phyloP scores from a whole-genome alignment of 2,329 filamentous ascomycete species.

The Alternaria rosae region DNA sequence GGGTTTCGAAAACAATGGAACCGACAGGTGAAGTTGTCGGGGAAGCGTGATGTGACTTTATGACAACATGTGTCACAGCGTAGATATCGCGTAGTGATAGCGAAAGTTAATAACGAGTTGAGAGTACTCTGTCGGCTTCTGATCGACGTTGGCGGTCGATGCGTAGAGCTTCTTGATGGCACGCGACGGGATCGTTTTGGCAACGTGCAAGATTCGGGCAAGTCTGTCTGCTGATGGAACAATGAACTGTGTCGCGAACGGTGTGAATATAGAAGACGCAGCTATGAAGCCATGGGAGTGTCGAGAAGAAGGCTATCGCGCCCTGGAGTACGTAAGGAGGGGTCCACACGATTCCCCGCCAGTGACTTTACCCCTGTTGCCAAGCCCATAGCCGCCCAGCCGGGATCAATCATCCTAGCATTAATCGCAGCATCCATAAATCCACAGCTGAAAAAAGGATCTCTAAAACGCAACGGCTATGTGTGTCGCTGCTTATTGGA shows the following conservation, averaged over 20 bases:
- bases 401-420: not conserved
- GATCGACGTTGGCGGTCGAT: not conserved
- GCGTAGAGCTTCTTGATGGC: not conserved
- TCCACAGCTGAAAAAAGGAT: not conserved
- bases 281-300: not conserved
- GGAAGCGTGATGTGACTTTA: not conserved
- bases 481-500: not conserved
- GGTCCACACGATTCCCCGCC: constrained; percentile 17
- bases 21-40: not conserved
- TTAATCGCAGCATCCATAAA: not conserved
- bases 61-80: not conserved
- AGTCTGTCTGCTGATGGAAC: not conserved
- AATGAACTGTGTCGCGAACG: not conserved
- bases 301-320: not conserved
- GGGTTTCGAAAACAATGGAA: constrained; percentile 2
- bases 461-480: not conserved
- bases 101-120: not conserved
- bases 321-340: constrained; percentile 8
- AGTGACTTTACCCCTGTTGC: constrained; percentile 8
- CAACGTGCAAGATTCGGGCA: not conserved
- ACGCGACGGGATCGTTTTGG: not conserved
- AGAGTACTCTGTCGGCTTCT: not conserved
- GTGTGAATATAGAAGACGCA: not conserved
- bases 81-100: not conserved
- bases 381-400: constrained; percentile 6